Evolutionary conservation across 495 filamentous ascomycete genomes (phyloP), one percentile per base, ranked within the genome.

Genomic region (Achaetomiella virescens): DNA sequence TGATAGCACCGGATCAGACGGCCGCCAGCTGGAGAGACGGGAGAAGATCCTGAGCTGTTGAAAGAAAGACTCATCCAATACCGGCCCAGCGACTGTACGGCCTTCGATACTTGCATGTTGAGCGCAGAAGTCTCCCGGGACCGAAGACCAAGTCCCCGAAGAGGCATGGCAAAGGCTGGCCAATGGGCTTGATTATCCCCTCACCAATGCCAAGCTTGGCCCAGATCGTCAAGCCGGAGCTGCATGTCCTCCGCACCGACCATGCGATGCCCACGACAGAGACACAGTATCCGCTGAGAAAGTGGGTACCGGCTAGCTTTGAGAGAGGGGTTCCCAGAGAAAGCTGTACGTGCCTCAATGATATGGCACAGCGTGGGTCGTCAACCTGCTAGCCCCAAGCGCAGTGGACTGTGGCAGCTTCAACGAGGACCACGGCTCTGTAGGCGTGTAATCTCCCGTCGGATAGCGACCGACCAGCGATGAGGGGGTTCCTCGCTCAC

Each of bases 171-270:
- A 40, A n/a, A 18, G 27, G 49, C 51, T 45, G 59, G 27, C 65
- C 61, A 65, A 67, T 67, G 48, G 58, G 49, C 49, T 42, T 21
- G 21, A 21, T 48, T 43, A 21, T 27, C 52, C 55, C 36, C 54
- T 36, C 17, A 6, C 27, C 27, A 25, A 22, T 12, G 10, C 25
- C 55, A 54, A 61, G 42, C 62, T 46, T 54, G 47, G 24, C 54
- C 57, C 46, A 57, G 46, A 54, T 38, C 52, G 60, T 67, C 60
- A 45, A 61, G 52, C 59, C 57, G 57, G 44, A 57, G 59, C 55
- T 60, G 58, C 61, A 61, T 42, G 51, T 50, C 46, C 40, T 21
- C n/a, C n/a, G n/a, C n/a, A n/a, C n/a, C n/a, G n/a, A n/a, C 18
- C 20, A 20, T n/a, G n/a, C 53, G 55, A 52, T 58, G 15, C 29